Base-by-base conservation (phyloP, 192 early-diverging fungal species). In the Mortierella hygrophila region DNA sequence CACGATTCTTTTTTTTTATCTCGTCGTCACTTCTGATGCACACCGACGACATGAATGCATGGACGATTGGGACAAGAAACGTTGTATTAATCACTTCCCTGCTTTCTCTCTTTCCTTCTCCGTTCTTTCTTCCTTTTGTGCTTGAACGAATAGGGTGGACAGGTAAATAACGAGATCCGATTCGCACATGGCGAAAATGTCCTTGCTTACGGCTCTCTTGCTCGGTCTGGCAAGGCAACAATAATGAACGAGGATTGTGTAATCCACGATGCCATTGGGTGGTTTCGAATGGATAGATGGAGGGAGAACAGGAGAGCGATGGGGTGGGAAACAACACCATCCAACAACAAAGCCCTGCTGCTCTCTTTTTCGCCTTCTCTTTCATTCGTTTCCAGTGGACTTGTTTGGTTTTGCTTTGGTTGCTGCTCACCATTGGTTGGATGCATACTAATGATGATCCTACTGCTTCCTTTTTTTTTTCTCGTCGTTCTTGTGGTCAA, bases 61-160 rank as follows among this genome's bases (percentile, higher is more conserved):
- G 60, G 11, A 65, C 13, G 29, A 32, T 35, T 65, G 60, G 60
- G 16, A 29, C 26, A 65, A 26, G 29, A 52, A 52, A 52, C 26
- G 29, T 32, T 65, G 60, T 65, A 65, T 65, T 65, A 65, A 65
- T 26, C 60, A 29, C 7, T 32, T 65, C 32, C 29, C 32, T 65
- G 11, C 35, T 32, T 65, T 32, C 29, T 65, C 23, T 7, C 23
- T 57, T 15, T 55, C 54, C 15, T 15, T 35, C 35, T 35, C 35
- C 35, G 35, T 35, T 65, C 29, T 32, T 32, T 65, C 26, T 65
- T 15, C 60, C 4, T 65, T 29, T 32, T 57, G 55, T n/a, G 0
- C 7, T 73, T 37, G 16, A 13, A 21, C 21, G 21, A 38, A 76
- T 65, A 76, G 75, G 46, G 75, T 76, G 20, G 75, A 76, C 54